Conservation (phyloP, 257 asterid genomes). For the Paraleonurus japonicus region DNA sequence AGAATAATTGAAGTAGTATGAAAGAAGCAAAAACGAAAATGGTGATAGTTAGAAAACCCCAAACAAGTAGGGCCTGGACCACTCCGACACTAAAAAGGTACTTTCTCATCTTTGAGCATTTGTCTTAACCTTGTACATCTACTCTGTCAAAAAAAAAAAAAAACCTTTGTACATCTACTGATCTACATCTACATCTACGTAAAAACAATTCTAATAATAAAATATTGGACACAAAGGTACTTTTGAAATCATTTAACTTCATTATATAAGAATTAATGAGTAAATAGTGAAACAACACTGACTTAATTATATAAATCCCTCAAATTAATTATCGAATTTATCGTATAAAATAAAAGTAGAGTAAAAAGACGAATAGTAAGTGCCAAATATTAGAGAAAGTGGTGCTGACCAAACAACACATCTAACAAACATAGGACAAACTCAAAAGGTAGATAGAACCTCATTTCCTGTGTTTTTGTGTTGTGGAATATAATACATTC, state of each 20-base stretch:
- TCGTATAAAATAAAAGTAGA: no score
- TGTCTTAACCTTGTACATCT: not conserved
- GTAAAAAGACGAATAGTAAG: not conserved
- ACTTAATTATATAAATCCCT: no score
- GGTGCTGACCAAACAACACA: not conserved
- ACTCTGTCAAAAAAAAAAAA: no score
- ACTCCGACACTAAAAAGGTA: not conserved
- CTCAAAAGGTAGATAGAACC: not conserved
- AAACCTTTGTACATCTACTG: no score
- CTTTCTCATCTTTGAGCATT: not conserved
- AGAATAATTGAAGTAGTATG: not conserved
- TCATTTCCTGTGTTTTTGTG: not conserved
- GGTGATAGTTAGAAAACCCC: not conserved
- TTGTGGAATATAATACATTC: not conserved
- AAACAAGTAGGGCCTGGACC: not conserved
- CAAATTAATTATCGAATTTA: no score
- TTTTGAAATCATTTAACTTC: no score
- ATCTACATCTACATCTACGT: not conserved
- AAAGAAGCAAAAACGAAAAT: not conserved
- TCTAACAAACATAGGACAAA: conserved; percentile 15
- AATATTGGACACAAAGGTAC: not conserved
- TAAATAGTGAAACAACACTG: no score
- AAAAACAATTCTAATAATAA: not conserved
- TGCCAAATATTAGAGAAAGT: not conserved
- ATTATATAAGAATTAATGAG: no score